Base-by-base conservation (phyloP, 1,284 basidiomycete species). In the Ganoderma lingzhi region DNA sequence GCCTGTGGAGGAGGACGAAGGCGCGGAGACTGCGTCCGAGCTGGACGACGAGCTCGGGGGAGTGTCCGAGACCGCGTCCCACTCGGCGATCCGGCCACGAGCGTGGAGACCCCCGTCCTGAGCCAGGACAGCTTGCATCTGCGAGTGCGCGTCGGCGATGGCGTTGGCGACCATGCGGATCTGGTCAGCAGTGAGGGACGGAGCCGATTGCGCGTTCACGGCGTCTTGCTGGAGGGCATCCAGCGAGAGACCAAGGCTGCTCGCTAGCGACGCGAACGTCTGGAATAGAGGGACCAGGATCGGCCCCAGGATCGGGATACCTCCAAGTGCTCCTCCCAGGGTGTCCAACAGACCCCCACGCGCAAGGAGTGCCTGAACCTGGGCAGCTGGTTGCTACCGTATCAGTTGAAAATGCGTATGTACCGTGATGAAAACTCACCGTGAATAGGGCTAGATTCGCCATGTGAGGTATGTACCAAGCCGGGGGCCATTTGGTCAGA, bases 261-360 rank as follows among this genome's bases (percentile, higher is more conserved):
- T 28, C 23, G 19, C 63, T 1, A 72, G 19, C 4, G 56, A 19
- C 3, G 1, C 32, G 1, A 63, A 17, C 14, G 67, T 30, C 2
- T 66, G 1, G 6, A 71, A 2, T 6, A 71, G 19, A 17, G 45
- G 32, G 3, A 0, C 44, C 2, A 71, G 41, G 28, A 60, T 19
- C 2, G 19, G 30, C 2, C 64, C 70, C 15, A 68, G 32, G 3
- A 62, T 32, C 23, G 70, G 70, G 2, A 71, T 2, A n/a, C 53
- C 23, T 1, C 17, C 37, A 0, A 71, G 15, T 1, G 42, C 6
- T 3, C 19, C 37, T 6, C 63, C 2, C 0, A 70, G 28, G 30
- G 14, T n/a, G 14, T 53, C 63, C 19, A 65, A 37, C 51, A 64
- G 48, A 6, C 30, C 53, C 35, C 65, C 32, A 32, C 63, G 62